Percentiles rank a stretch among this genome's conserved stretches.
These are phyloP conservation scores for Colletotrichum sp. DNA, from an alignment of 2,329 filamentous ascomycete genomes.

Conservation along the genomic window DNA sequence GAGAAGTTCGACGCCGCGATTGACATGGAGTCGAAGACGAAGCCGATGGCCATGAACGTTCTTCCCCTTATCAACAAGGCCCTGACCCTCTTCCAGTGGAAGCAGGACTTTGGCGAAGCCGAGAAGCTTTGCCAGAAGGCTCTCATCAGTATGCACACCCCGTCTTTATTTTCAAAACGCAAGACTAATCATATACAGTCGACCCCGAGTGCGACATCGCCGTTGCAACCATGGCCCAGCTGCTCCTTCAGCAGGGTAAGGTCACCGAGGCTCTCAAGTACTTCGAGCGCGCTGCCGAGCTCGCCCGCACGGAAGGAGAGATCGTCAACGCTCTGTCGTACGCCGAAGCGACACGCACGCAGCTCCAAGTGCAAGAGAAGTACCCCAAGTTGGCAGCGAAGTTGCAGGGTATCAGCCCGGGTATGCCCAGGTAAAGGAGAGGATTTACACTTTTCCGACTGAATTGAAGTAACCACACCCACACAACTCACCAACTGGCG, in stretches of 20 bases:
- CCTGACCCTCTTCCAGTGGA: constrained; percentile 96
- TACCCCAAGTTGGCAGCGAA: constrained; percentile 81
- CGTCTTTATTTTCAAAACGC: not conserved
- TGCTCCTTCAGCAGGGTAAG: constrained; percentile 96
- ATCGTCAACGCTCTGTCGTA: constrained; percentile 97
- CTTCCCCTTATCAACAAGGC: constrained; percentile 98
- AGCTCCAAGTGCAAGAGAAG: constrained; percentile 89
- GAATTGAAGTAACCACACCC: not conserved
- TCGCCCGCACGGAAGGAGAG: constrained; percentile 92
- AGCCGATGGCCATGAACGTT: constrained; percentile 96
- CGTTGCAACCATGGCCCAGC: constrained; percentile 97
- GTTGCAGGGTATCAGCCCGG: constrained; percentile 60
- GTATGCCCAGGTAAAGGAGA: constrained; percentile 20
- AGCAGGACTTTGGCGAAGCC: constrained; percentile 92
- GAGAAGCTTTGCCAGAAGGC: constrained; percentile 98
- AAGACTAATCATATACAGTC: constrained; percentile 62
- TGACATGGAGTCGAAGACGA: constrained; percentile 95
- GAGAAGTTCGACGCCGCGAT: constrained; percentile 99
- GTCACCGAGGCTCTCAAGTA: constrained; percentile 94
- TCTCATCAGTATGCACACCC: constrained; percentile 78
- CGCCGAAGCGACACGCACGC: constrained; percentile 94
- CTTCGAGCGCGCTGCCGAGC: constrained; percentile 94
- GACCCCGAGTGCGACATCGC: constrained; percentile 99
- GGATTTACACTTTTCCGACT: not conserved
- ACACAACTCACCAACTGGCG: constrained; percentile 2